Conservation (phyloP, 805 yeast genomes). For the Metschnikowia henanensis region DNA sequence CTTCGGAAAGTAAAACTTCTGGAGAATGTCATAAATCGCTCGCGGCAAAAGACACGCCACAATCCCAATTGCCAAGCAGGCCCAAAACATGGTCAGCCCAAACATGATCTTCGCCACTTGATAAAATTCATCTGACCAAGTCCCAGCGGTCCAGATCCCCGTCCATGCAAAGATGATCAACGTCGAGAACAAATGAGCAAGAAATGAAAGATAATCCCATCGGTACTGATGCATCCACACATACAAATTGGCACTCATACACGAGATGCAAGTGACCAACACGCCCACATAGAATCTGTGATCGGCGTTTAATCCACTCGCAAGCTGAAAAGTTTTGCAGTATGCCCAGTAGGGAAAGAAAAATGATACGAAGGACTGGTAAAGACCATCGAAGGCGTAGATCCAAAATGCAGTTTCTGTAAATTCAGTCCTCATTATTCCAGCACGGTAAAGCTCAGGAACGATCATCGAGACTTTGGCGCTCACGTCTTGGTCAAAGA, state of each 20-base stretch:
- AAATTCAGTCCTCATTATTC: slow-evolving; percentile 66
- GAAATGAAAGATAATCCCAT: slow-evolving; percentile 76
- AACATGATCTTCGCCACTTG: slow-evolving; percentile 57
- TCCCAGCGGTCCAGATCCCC: slow-evolving; percentile 69
- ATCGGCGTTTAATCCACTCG: slow-evolving; percentile 58
- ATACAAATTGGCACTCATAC: slow-evolving; percentile 64
- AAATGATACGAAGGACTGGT: slow-evolving; percentile 68
- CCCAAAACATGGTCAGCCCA: slow-evolving; percentile 67
- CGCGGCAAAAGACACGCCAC: slow-evolving; percentile 67
- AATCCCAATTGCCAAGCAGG: slow-evolving; percentile 62
- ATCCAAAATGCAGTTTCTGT: slow-evolving; percentile 56
- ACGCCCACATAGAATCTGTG: slow-evolving; percentile 77
- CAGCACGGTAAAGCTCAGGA: slow-evolving; percentile 70
- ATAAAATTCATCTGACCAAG: slow-evolving; percentile 56
- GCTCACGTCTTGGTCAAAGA: slow-evolving; percentile 74
- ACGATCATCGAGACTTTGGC: slow-evolving; percentile 63
- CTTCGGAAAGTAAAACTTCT: slow-evolving; percentile 54
- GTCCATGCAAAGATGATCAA: slow-evolving; percentile 72
- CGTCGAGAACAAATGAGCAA: slow-evolving; percentile 58
- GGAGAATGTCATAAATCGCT: slow-evolving; percentile 56
- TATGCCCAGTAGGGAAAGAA: slow-evolving; percentile 65
- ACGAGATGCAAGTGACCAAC: slow-evolving; percentile 64
- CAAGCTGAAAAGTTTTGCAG: slow-evolving; percentile 38
- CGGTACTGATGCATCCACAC: slow-evolving; percentile 66
- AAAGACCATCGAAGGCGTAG: slow-evolving; percentile 69